phyloP scores from a whole-genome alignment of 169 alveolate genomes.

The Cryptosporidium felis region DNA sequence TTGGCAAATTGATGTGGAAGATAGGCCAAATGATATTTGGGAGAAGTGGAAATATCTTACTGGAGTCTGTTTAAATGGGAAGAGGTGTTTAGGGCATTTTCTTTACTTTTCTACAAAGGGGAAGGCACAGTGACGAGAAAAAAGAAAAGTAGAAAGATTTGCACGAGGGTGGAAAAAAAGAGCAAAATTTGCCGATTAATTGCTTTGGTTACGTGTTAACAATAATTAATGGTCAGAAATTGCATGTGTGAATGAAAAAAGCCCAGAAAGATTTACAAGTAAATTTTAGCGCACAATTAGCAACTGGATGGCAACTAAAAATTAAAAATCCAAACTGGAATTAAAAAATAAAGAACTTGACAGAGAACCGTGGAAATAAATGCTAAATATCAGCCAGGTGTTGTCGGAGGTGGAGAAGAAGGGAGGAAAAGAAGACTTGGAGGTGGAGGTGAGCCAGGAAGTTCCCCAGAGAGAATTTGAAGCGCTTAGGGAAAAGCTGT shows the following conservation, averaged over 20 bases:
- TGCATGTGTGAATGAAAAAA: neutral
- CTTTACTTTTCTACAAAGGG: no score
- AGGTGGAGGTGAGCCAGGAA: neutral
- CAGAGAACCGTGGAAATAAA: no score
- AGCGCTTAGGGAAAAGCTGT: neutral
- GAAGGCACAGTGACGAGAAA: no score
- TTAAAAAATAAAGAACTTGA: neutral
- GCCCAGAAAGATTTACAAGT: neutral
- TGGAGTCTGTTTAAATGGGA: no score
- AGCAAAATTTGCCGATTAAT: no score
- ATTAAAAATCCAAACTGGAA: neutral
- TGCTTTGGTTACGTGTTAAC: slow-evolving; percentile 1
- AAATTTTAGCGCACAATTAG: neutral
- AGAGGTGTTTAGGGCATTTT: no score
- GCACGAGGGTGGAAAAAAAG: no score
- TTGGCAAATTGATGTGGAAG: no score
- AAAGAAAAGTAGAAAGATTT: no score
- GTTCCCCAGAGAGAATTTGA: neutral
- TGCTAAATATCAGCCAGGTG: neutral
- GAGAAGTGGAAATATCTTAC: no score
- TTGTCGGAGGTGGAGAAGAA: neutral
- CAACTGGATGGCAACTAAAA: neutral
- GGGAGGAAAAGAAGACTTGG: slow-evolving; percentile 46
- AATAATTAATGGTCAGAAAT: neutral
- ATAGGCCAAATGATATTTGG: no score